Conservation (phyloP, 345 rosid genomes). For the Boechera divaricarpa region DNA sequence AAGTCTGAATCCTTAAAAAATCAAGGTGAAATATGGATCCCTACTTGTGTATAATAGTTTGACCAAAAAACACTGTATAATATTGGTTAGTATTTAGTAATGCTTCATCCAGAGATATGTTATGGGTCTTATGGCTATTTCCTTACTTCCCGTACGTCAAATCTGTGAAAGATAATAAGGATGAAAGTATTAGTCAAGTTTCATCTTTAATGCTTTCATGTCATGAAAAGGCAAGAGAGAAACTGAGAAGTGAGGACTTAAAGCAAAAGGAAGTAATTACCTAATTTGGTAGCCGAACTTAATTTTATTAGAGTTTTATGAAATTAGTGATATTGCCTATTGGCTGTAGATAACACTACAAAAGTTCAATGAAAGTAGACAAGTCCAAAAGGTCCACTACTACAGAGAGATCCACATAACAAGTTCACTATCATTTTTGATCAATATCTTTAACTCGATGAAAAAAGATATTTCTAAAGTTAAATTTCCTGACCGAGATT, state of each 20-base stretch:
- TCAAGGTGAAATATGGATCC: not conserved
- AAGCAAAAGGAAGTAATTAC: slow-evolving; percentile 17
- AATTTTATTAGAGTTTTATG: slow-evolving; percentile 6
- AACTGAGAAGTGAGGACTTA: slow-evolving; percentile 10
- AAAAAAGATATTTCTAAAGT: not conserved
- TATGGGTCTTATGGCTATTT: not conserved
- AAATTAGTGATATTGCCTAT: slow-evolving; percentile 6
- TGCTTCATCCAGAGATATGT: not conserved
- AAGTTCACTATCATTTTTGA: not conserved
- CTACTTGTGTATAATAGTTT: not conserved
- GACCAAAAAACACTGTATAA: no score
- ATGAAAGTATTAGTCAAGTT: slow-evolving; percentile 22
- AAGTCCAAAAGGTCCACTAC: slow-evolving; percentile 18
- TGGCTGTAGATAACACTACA: slow-evolving; percentile 7
- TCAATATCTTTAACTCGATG: not conserved
- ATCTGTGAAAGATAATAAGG: not conserved
- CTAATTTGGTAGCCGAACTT: not conserved
- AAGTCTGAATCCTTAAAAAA: not conserved
- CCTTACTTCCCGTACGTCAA: not conserved
- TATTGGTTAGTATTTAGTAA: not conserved
- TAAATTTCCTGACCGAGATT: no score
- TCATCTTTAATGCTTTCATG: slow-evolving; percentile 30
- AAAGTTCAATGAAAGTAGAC: slow-evolving; percentile 13
- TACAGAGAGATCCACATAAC: slow-evolving; percentile 15
- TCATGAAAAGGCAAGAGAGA: slow-evolving; percentile 19